phyloP scores from a whole-genome alignment of 495 filamentous ascomycete species.

The Chaetomium fimeti region DNA sequence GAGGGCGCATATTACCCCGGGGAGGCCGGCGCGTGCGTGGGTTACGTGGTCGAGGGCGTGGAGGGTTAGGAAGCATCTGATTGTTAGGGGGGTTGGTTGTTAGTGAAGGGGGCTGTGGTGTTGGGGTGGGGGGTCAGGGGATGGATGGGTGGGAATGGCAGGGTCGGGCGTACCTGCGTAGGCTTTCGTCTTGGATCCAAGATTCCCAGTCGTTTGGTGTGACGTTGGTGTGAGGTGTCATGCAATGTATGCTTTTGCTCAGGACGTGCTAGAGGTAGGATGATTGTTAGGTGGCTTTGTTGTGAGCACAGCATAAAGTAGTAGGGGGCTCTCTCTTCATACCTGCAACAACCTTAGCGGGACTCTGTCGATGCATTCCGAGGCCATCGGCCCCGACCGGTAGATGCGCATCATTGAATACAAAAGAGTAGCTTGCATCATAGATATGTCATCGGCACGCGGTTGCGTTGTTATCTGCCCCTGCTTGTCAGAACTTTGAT shows the following conservation, averaged over 20 bases:
- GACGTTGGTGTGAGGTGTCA: neutral
- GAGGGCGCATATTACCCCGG: neutral
- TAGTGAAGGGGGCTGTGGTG: neutral
- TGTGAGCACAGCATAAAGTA: neutral
- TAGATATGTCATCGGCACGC: neutral
- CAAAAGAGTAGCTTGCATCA: neutral
- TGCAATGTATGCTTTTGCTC: neutral
- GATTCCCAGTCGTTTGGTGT: neutral
- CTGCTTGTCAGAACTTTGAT: too few relatives aligned
- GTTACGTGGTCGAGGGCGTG: conserved; percentile 14
- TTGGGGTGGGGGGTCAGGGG: neutral
- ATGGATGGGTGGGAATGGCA: neutral
- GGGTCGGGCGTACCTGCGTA: neutral
- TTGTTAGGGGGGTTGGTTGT: neutral
- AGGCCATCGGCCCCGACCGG: neutral
- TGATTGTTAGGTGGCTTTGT: neutral
- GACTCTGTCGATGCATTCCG: neutral
- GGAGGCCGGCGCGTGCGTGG: neutral
- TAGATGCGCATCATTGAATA: conserved; percentile 11
- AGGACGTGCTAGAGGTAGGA: neutral
- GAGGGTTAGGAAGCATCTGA: neutral
- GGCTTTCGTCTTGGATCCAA: conserved; percentile 1
- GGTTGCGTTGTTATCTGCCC: neutral
- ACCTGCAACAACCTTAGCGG: conserved; percentile 2
- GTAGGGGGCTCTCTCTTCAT: neutral